Conservation (phyloP, 1,284 basidiomycete genomes). For the Cryptococcus wingfieldii region DNA sequence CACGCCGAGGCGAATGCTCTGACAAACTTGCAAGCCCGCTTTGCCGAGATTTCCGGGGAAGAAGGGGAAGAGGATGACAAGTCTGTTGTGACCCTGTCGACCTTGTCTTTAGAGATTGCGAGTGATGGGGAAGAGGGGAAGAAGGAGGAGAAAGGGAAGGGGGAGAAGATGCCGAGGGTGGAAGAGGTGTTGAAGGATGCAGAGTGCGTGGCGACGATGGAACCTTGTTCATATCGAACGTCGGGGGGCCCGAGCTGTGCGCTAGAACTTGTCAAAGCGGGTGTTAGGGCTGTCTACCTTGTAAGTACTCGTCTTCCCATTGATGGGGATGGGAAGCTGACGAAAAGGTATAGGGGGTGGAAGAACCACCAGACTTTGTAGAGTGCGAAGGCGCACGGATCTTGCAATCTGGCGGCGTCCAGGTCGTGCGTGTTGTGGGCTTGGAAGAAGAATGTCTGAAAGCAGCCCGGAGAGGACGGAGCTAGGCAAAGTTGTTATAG, state of each 20-base stretch:
- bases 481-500: not conserved
- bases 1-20: constrained; percentile 97
- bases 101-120: constrained; percentile 3
- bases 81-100: constrained; percentile 29
- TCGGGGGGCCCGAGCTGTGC: constrained; percentile 85
- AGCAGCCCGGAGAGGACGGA: constrained; percentile 60
- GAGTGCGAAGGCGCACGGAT: constrained; percentile 79
- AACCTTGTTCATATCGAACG: constrained; percentile 88
- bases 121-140: too few relatives aligned
- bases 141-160: too few relatives aligned
- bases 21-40: constrained; percentile 58
- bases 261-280: constrained; percentile 71
- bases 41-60: constrained; percentile 41
- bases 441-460: constrained; percentile 66
- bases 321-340: not conserved
- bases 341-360: constrained; percentile 58
- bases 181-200: constrained; percentile 54
- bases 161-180: constrained; percentile 32
- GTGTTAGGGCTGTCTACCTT: constrained; percentile 73
- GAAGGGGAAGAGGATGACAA: not conserved
- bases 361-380: constrained; percentile 94
- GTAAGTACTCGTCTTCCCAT: constrained; percentile 19
- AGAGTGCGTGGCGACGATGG: constrained; percentile 84
- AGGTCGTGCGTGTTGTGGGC: constrained; percentile 68
- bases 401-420: constrained; percentile 68